These are phyloP conservation scores for Styphnolobium japonicum DNA, from an alignment of 306 rosid genomes.

Conservation along the genomic window DNA sequence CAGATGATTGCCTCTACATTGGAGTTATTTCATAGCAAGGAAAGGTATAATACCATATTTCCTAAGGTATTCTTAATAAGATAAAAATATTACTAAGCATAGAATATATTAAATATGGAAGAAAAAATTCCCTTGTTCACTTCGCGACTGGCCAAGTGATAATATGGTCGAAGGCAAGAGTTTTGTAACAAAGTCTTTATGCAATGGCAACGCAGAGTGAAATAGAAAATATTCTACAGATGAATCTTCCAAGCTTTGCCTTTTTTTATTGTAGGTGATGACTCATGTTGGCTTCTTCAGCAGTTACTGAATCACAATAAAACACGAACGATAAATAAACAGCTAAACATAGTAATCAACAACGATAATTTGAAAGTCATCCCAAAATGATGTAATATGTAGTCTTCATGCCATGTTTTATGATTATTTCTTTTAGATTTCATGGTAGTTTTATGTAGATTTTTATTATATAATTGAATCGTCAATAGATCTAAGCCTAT, in stretches of 20 bases:
- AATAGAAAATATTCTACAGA: background rate
- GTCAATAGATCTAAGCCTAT: background rate
- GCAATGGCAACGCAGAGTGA: background rate
- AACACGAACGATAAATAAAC: background rate
- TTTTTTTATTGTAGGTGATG: slow-evolving; percentile 33
- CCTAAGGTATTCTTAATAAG: background rate
- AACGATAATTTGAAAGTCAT: background rate
- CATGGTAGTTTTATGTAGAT: background rate
- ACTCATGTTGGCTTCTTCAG: slow-evolving; percentile 3
- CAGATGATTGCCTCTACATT: background rate
- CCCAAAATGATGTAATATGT: background rate
- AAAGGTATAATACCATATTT: background rate
- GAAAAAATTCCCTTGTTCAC: background rate
- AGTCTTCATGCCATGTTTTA: background rate
- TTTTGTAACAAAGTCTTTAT: background rate
- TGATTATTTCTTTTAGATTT: background rate
- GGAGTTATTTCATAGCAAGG: background rate
- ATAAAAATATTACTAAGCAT: background rate
- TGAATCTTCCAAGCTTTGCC: slow-evolving; percentile 17
- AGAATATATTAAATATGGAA: background rate
- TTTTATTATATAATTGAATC: background rate
- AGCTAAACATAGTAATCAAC: background rate
- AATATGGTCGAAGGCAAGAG: background rate
- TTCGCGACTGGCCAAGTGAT: slow-evolving; percentile 2
- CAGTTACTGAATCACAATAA: slow-evolving; percentile 26